Percentiles rank a stretch among this genome's conserved stretches.
Evolutionary conservation across 2,329 filamentous ascomycete genomes (phyloP).

Genomic region (Hypoxylon sp.): DNA sequence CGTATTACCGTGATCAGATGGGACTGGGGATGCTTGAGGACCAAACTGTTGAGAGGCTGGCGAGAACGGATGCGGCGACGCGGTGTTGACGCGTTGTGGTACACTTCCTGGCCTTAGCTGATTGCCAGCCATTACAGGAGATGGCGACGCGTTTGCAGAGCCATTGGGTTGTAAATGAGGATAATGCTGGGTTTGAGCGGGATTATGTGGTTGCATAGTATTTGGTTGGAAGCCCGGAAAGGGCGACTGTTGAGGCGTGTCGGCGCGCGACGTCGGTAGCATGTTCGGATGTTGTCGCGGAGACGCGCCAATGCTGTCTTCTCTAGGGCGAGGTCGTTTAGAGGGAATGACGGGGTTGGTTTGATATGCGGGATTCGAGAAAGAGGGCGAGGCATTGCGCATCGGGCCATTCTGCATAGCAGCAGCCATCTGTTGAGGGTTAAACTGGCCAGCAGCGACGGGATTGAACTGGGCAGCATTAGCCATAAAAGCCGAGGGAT

Average conservation of each 20-base stretch:
- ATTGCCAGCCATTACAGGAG: slow-evolving; percentile 86
- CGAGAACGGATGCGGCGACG: slow-evolving; percentile 92
- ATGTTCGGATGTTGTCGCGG: slow-evolving; percentile 82
- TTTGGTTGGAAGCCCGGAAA: slow-evolving; percentile 79
- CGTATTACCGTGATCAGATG: slow-evolving; percentile 81
- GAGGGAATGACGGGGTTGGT: slow-evolving; percentile 90
- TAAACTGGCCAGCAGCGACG: slow-evolving; percentile 64
- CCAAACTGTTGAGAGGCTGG: slow-evolving; percentile 80
- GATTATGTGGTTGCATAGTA: slow-evolving; percentile 72
- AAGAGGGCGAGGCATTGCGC: slow-evolving; percentile 86
- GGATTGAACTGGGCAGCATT: slow-evolving; percentile 73
- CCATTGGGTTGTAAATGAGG: slow-evolving; percentile 86
- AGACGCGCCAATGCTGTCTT: slow-evolving; percentile 88
- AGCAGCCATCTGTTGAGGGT: slow-evolving; percentile 68
- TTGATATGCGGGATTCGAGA: slow-evolving; percentile 83
- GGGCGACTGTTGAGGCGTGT: slow-evolving; percentile 86
- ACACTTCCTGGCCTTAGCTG: slow-evolving; percentile 80
- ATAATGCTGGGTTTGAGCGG: slow-evolving; percentile 78
- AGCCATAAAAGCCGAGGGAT: slow-evolving; percentile 75
- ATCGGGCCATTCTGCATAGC: slow-evolving; percentile 85
- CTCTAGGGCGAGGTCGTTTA: slow-evolving; percentile 84
- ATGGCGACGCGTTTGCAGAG: slow-evolving; percentile 88
- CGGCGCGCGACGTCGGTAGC: slow-evolving; percentile 86
- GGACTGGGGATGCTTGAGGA: slow-evolving; percentile 80
- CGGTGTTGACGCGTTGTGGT: slow-evolving; percentile 87